A percentile compares a stretch with the other conserved stretches of the same genome.
Conservation (phyloP, 148 eudicot species). For the Chenopodium formosanum region DNA sequence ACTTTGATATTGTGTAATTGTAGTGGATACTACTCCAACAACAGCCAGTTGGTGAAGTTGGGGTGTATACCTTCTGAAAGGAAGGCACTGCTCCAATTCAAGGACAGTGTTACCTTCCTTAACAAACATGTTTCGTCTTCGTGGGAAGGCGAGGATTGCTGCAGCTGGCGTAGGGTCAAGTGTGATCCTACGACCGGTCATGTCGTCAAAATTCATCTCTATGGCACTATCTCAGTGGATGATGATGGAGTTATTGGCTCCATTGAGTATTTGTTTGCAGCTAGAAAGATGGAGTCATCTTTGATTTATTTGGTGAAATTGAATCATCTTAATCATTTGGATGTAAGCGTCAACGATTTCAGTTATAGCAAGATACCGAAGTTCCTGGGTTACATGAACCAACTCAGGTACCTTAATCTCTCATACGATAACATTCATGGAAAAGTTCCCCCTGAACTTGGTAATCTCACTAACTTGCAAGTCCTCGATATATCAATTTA, state of each 20-base stretch:
- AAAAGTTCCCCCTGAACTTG: background rate
- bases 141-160: slow-evolving; percentile 15
- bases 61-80: slow-evolving; percentile 13
- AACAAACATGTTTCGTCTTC: background rate
- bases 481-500: background rate
- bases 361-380: background rate
- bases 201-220: background rate
- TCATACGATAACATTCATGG: background rate
- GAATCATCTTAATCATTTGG: slow-evolving; percentile 7
- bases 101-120: background rate
- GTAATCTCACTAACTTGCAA: slow-evolving; percentile 13
- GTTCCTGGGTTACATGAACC: slow-evolving; percentile 8
- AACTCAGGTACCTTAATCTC: slow-evolving; percentile 20
- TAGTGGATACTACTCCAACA: background rate
- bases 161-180: slow-evolving; percentile 7
- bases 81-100: slow-evolving; percentile 6
- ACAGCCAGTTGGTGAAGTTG: background rate
- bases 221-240: background rate
- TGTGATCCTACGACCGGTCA: slow-evolving; percentile 10
- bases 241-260: background rate
- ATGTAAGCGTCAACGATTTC: background rate
- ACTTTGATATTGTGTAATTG: background rate
- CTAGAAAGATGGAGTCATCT: background rate
- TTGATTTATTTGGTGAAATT: background rate
- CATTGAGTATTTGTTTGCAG: background rate